Percentiles rank a stretch among this genome's conserved stretches.
Evolutionary conservation across 495 filamentous ascomycete genomes (phyloP).

Genomic region (Neurospora hispaniola): DNA sequence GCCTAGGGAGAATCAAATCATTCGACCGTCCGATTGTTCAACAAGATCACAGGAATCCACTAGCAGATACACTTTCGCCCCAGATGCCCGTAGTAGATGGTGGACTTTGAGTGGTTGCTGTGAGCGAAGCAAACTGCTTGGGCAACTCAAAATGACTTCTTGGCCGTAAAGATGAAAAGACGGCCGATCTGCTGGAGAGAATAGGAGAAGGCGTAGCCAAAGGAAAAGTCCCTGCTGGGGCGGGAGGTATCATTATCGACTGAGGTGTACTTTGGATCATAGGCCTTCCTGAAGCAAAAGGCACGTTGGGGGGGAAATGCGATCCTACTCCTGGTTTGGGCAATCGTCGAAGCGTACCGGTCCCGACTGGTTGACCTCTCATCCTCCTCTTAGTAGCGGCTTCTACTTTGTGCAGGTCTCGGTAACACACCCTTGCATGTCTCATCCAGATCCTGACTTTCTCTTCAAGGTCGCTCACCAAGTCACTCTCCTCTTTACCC

Average conservation of each 20-base stretch:
- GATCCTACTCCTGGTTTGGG: not conserved
- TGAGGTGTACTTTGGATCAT: not conserved
- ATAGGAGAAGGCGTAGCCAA: not conserved
- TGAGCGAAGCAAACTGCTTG: not conserved
- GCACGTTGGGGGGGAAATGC: not conserved
- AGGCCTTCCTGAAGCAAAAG: not conserved
- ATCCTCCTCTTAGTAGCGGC: slow-evolving; percentile 6
- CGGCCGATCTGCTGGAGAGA: not conserved
- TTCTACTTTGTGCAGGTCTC: slow-evolving; percentile 4
- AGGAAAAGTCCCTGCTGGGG: not conserved
- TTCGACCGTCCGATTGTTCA: not conserved
- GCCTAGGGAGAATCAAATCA: not conserved
- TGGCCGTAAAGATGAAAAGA: not conserved
- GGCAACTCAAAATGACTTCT: not conserved
- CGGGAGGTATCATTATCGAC: not conserved
- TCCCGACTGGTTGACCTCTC: not conserved
- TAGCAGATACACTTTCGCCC: not conserved
- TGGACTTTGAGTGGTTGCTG: not conserved
- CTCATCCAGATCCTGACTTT: slow-evolving; percentile 2
- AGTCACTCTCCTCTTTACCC: slow-evolving; percentile 5
- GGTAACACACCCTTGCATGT: slow-evolving; percentile 8
- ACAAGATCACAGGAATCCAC: not conserved
- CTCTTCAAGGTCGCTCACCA: slow-evolving; percentile 1
- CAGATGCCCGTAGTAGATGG: not conserved
- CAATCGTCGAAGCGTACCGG: not conserved